Conservation (phyloP, 1,284 basidiomycete species). For the Cutaneotrichosporon sp. region DNA sequence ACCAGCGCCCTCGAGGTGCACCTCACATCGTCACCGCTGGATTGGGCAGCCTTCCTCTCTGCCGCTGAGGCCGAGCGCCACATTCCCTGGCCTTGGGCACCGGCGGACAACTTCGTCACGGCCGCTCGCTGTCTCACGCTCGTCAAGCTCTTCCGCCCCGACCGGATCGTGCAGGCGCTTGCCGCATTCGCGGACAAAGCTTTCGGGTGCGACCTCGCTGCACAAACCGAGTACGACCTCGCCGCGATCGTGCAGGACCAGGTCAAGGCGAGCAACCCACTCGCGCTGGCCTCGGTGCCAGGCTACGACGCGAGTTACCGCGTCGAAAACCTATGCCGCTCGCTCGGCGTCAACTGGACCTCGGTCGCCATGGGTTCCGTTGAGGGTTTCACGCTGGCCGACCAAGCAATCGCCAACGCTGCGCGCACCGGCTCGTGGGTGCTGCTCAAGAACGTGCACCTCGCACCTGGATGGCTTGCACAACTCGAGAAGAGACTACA, state of each 20-base stretch:
- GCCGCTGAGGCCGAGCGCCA: constrained; percentile 68
- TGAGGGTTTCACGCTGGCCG: constrained; percentile 90
- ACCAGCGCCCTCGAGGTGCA: constrained; percentile 72
- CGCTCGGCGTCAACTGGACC: constrained; percentile 69
- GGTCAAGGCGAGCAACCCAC: constrained; percentile 72
- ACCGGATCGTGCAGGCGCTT: constrained; percentile 42
- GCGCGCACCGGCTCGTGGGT: constrained; percentile 92
- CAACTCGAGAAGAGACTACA: constrained; percentile 96
- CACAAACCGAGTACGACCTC: constrained; percentile 59
- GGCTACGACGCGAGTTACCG: constrained; percentile 97
- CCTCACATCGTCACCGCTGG: constrained; percentile 63
- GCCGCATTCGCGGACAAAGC: constrained; percentile 40
- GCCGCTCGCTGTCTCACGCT: constrained; percentile 39
- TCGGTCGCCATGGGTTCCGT: constrained; percentile 98
- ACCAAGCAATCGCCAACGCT: constrained; percentile 87
- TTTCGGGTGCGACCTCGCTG: constrained; percentile 43
- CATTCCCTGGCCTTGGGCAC: constrained; percentile 73
- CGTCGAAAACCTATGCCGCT: constrained; percentile 82
- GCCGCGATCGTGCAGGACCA: constrained; percentile 73
- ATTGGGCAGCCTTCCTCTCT: constrained; percentile 76
- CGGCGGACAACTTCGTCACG: constrained; percentile 30
- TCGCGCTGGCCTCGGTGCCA: constrained; percentile 87
- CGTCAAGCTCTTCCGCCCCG: constrained; percentile 48
- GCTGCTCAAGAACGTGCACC: constrained; percentile 90
- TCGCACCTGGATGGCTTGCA: constrained; percentile 89